Evolutionary conservation across 2,329 filamentous ascomycete genomes (phyloP), one percentile per base, ranked within the genome.

Genomic region (Calycina marina): DNA sequence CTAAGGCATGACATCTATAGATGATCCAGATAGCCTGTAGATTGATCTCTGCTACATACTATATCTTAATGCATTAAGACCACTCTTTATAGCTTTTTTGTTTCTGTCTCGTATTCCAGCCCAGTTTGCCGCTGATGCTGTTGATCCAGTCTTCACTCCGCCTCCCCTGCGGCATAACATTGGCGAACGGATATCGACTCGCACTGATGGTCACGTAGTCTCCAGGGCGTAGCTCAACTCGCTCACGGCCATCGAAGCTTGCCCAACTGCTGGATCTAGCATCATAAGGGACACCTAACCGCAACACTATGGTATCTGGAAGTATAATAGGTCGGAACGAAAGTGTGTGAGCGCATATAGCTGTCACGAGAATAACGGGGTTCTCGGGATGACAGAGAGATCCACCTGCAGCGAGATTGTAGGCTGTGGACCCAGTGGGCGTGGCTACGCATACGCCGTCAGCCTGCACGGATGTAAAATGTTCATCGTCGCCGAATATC

Each of bases 301-400:
- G 74, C 38, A 98, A 63, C 1, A 96, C 88, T 40, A 96, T 93
- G 0, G 88, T 94, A 57, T 98, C 90, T 0, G 90, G 90, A 3
- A 96, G 65, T 48, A 96, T 90, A 48, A 96, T 90, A n/a, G 88
- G 88, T 8, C 90, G 70, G 65, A 96, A 96, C 2, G 83, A 93
- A 3, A 96, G 66, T 0, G 88, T 94, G 56, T 96, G 88, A 1
- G 90, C 83, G 53, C 86, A 94, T 35, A 96, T 93, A 30, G 88
- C 80, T 1, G 86, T 93, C 4, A 96, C 73, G 2, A 96, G 72
- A 57, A 96, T 93, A 29, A 94, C 86, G 0, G 88, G 90, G 53
- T 94, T 96, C 47, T 96, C 90, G 0, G 88, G 88, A 52, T 96
- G 88, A 50, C 85, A 94, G 14, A 96, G 68, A 3, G 84, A 93